phyloP scores from a whole-genome alignment of 2,329 filamentous ascomycete species.

The Sporothrix curviconia region DNA sequence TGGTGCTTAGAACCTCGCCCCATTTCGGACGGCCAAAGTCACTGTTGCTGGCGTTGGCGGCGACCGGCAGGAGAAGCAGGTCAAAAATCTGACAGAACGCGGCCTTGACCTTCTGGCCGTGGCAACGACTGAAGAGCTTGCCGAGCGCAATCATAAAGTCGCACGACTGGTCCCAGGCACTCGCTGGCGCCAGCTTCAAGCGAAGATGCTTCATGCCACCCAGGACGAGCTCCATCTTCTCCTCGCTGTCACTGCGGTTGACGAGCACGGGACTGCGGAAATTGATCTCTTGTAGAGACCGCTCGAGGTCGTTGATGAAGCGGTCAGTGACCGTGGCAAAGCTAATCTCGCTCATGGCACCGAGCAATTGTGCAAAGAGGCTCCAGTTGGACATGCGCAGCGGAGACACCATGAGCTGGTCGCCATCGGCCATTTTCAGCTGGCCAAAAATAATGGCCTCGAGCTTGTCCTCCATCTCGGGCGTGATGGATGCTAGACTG shows the following conservation, averaged over 20 bases:
- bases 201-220: constrained; percentile 86
- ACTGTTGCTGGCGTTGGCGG: constrained; percentile 66
- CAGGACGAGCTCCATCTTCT: constrained; percentile 78
- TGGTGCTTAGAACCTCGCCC: constrained; percentile 73
- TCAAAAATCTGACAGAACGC: constrained; percentile 92
- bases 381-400: constrained; percentile 93
- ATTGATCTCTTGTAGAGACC: constrained; percentile 67
- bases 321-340: constrained; percentile 77
- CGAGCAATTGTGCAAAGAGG: constrained; percentile 83
- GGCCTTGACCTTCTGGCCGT: constrained; percentile 85
- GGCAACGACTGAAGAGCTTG: constrained; percentile 73
- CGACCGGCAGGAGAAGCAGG: constrained; percentile 77
- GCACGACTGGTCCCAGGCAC: constrained; percentile 78
- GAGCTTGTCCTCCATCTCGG: constrained; percentile 88
- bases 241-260: constrained; percentile 62
- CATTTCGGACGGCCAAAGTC: constrained; percentile 78
- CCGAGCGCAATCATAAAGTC: constrained; percentile 80
- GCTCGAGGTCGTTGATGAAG: constrained; percentile 75
- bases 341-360: constrained; percentile 92
- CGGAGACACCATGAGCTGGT: constrained; percentile 69
- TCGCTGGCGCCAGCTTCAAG: constrained; percentile 65
- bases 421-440: constrained; percentile 78
- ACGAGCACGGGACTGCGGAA: constrained; percentile 56
- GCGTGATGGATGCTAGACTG: constrained; percentile 70
- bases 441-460: constrained; percentile 97